phyloP scores from a whole-genome alignment of 306 rosid species.

The Cicer yamashitae region DNA sequence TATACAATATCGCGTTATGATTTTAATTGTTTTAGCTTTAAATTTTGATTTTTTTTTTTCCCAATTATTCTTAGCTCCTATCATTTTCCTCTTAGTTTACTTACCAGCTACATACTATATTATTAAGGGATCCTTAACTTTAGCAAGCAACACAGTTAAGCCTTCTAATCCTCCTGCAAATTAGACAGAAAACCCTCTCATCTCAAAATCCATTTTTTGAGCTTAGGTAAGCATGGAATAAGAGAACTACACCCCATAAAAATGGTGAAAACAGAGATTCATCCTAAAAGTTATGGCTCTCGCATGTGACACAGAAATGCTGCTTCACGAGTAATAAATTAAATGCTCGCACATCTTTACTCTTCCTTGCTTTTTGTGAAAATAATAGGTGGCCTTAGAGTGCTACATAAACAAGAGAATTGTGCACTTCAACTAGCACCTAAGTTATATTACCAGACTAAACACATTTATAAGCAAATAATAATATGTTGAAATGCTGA shows the following conservation, averaged over 20 bases:
- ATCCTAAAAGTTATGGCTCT: neutral
- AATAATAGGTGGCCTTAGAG: constrained; percentile 1
- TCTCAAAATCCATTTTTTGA: neutral
- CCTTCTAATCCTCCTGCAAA: neutral
- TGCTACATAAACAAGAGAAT: neutral
- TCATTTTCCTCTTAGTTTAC: constrained; percentile 1
- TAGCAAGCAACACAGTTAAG: neutral
- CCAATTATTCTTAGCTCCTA: neutral
- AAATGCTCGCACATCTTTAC: neutral
- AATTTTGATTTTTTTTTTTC: neutral
- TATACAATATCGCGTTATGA: neutral
- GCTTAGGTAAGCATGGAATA: neutral
- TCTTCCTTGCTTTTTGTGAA: constrained; percentile 5
- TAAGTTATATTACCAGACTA: neutral
- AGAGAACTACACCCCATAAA: neutral
- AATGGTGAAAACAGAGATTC: neutral
- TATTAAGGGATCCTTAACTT: constrained; percentile 12
- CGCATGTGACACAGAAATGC: neutral
- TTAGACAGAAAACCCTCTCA: neutral
- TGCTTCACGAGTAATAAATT: neutral
- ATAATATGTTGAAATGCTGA: neutral
- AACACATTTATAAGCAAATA: neutral
- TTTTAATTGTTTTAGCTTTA: neutral
- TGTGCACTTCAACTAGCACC: neutral
- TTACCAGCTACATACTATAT: neutral